Base-by-base conservation (phyloP, 148 eudicot species). In the Oxyria digyna region DNA sequence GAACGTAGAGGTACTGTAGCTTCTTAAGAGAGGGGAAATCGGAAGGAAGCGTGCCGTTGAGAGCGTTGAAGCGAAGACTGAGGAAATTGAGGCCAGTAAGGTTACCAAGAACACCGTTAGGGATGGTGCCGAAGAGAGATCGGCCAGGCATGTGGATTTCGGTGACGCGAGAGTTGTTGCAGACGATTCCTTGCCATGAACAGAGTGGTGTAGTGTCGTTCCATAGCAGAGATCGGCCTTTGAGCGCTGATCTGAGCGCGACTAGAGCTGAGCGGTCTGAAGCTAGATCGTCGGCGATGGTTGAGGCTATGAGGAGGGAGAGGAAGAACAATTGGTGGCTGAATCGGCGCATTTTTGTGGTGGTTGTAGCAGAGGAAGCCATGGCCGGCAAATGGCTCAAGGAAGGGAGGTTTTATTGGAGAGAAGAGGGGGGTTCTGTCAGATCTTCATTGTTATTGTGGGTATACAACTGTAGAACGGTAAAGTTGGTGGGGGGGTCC, bases 111-210 rank as follows among this genome's bases (percentile, higher is more conserved):
- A 84, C 76, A 37, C 79, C 71, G 4, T 68, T 6, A 0, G 97
- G 97, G 62, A 91, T 69, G 0, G 48, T 71, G 14, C 97, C 97
- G 38, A 84, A 73, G 12, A 91, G 85, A 0, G 89, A 87, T 42
- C 79, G 79, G 8, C 94, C 96, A n/a, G 97, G 96, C 17, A 91
- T 72, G 67, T 73, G 96, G 4, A 91, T 83, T 75, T 84, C 91
- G n/a, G 76, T 42, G 46, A 91, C 89, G 0, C 74, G 68, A 5
- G 72, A 15, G 1, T 69, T 6, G 65, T 65, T 37, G 73, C 97
- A 91, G 0, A 42, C 11, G 31, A 91, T 85, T 4, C 96, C 96
- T 15, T 74, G 72, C 87, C 88, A 91, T 0, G 64, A 40, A 69
- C 97, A 91, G 0, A 87, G 80, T 66, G 84, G 64, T 52, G 64